Evolutionary conservation across 208 protist genomes (phyloP).

Genomic region (Acanthamoeba triangularis): DNA sequence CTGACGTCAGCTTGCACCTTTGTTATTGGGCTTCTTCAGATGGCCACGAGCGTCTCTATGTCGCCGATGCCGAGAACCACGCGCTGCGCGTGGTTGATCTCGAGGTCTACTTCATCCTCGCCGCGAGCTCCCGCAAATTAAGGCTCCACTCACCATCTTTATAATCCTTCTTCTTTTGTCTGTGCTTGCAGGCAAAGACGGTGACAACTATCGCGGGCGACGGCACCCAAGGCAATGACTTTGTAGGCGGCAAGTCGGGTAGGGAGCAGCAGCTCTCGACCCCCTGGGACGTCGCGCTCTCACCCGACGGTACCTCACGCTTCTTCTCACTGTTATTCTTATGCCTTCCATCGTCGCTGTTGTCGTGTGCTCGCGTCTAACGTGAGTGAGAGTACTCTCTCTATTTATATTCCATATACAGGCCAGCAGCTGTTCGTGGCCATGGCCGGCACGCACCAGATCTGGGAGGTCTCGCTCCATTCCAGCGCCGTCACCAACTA

Average conservation of each 20-base stretch:
- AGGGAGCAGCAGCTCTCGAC: conserved; percentile 21
- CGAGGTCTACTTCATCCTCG: not conserved
- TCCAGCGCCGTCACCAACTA: not conserved
- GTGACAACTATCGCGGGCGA: conserved; percentile 22
- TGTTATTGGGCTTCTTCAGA: not conserved
- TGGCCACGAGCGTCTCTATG: not conserved
- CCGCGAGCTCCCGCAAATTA: not conserved
- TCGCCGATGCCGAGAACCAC: conserved; percentile 44
- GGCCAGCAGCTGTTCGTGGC: conserved; percentile 13
- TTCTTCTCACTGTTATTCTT: no score
- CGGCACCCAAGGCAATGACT: conserved; percentile 29
- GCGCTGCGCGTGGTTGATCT: conserved; percentile 29
- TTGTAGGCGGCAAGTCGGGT: not conserved
- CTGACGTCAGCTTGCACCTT: no score
- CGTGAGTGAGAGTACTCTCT: not conserved
- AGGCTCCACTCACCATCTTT: not conserved
- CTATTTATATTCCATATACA: not conserved
- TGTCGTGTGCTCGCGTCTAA: not conserved
- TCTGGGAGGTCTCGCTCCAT: conserved; percentile 15
- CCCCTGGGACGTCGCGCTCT: conserved; percentile 20
- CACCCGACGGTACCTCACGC: not conserved
- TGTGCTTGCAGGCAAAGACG: not conserved
- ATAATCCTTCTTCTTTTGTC: not conserved
- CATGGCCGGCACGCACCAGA: conserved; percentile 53
- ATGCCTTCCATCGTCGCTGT: not conserved